Base-by-base conservation (phyloP, 371 early-diverging fungal genomes). In the Quaeritorhiza haematococci region DNA sequence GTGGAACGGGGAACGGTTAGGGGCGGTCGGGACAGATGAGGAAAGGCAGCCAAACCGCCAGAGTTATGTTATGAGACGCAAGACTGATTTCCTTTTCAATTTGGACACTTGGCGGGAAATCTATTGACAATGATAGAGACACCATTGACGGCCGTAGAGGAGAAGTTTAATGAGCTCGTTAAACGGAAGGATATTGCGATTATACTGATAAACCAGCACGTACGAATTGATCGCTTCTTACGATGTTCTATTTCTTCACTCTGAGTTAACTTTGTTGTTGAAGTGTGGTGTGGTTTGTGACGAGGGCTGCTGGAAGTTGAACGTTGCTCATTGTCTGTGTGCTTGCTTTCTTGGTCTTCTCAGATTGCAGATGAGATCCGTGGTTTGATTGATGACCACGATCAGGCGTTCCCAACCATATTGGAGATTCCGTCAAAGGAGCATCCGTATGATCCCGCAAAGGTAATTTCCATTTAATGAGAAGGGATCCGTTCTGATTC, bases 341-440 rank as follows among this genome's bases (percentile, higher is more conserved):
- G n/a, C n/a, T n/a, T n/a, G n/a, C n/a, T n/a, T n/a, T n/a, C n/a
- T n/a, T n/a, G 21, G 17, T 59, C 44, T 27, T 15, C 26, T 21
- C 73, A 92, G 93, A 80, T 98, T 55, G 98, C 98, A 33, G 92
- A 98, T 57, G 84, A 87, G 59, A 95, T 98, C 57, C 83, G 98
- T 35, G 82, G 84, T 19, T 66, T 91, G 61, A 76, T 98, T 51
- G 98, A 97, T 63, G 90, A 85, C 49, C 87, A 97, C 71, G 79
- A 82, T 51, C 84, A 85, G 53, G 94, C 96, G 8, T 97, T 95
- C 73, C 98, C 98, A 8, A 91, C 96, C 8, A 81, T 98, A 15
- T 84, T 98, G 54, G 98, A 98, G 71, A 95, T 98, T 62, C 98
- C 98, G 56, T 95, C 95, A 51, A 98, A 98, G 79, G 98, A 98